Conservation (phyloP, 169 alveolate genomes). For the Toxoplasma gondii region DNA sequence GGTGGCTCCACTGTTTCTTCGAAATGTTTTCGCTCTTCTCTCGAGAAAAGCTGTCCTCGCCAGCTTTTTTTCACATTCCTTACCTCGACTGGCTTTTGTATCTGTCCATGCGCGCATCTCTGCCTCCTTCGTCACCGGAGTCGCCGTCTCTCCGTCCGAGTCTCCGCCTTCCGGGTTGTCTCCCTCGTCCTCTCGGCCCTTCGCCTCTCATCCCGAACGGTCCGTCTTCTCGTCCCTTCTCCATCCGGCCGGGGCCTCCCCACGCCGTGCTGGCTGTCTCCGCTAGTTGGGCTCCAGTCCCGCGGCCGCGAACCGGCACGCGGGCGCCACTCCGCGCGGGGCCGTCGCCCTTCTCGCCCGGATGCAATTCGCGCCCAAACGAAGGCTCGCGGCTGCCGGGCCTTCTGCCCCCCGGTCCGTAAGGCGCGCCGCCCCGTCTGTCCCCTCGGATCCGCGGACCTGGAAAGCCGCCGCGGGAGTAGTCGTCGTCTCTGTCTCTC, state of each 20-base stretch:
- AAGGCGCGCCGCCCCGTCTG: not conserved
- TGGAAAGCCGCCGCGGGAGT: not conserved
- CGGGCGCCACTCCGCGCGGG: not conserved
- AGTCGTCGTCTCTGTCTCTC: constrained; percentile 2
- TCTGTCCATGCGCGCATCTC: not conserved
- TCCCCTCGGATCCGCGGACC: not conserved
- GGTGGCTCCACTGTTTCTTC: too few relatives aligned
- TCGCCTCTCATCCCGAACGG: not conserved
- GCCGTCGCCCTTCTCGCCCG: not conserved
- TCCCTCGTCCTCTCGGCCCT: not conserved
- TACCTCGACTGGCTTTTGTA: not conserved
- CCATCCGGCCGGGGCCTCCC: not conserved
- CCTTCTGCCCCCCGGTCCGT: too few relatives aligned
- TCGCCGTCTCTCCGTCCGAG: not conserved
- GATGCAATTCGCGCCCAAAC: not conserved
- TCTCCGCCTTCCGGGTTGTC: not conserved
- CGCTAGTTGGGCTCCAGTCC: not conserved
- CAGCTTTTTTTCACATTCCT: too few relatives aligned
- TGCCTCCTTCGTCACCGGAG: not conserved
- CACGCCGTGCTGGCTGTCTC: not conserved
- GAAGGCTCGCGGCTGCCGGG: not conserved
- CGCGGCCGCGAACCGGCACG: not conserved
- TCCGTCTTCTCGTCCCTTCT: not conserved
- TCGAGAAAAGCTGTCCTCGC: too few relatives aligned
- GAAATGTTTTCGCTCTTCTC: too few relatives aligned